Evolutionary conservation across 2,329 filamentous ascomycete genomes (phyloP), one percentile per base, ranked within the genome.

Genomic region (Penicillium sclerotigenum): DNA sequence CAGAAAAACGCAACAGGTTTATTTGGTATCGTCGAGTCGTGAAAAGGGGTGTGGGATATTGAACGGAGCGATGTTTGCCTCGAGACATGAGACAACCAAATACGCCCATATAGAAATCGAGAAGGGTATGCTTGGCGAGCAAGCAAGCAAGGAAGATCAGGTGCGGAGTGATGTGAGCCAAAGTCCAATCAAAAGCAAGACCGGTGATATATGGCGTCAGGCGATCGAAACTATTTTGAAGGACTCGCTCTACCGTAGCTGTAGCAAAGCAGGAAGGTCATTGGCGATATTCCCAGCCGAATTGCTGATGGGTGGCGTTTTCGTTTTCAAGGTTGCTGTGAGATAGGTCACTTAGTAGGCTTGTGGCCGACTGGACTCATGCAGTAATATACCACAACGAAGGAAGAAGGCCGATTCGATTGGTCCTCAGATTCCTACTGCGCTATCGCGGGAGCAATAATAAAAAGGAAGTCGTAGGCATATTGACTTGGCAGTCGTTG

Each of bases 21-120:
- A 56, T 54, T 40, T 57, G 53, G 47, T 58, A 58, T 58, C 60
- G 50, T 60, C 55, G 54, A 33, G 42, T 59, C 59, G 51, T 61
- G 59, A 62, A 50, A 55, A 40, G 37, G 42, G 41, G 20, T 34
- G 22, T 37, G 52, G 14, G 34, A 47, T 26, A 42, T 29, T 29
- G 41, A 48, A 50, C 9, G 16, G 31, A 36, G 29, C 36, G 42
- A 2, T 18, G n/a, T 31, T 31, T 26, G 20, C 41, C 18, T 40
- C 33, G 26, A 29, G 24, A 52, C 13, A 40, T 8, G 24, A 52
- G 43, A 34, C 37, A 42, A 24, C 28, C 11, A 26, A 20, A 18
- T 33, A 41, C 26, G 28, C 53, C 33, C 50, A 34, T 52, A 47
- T 53, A 57, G 37, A 31, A 43, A 14, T 48, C 28, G 24, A 22